A percentile compares a stretch with the other conserved stretches of the same genome.
These are phyloP conservation scores for Melanogaster broomeanus DNA, from an alignment of 768 basidiomycete genomes.

Conservation along the genomic window DNA sequence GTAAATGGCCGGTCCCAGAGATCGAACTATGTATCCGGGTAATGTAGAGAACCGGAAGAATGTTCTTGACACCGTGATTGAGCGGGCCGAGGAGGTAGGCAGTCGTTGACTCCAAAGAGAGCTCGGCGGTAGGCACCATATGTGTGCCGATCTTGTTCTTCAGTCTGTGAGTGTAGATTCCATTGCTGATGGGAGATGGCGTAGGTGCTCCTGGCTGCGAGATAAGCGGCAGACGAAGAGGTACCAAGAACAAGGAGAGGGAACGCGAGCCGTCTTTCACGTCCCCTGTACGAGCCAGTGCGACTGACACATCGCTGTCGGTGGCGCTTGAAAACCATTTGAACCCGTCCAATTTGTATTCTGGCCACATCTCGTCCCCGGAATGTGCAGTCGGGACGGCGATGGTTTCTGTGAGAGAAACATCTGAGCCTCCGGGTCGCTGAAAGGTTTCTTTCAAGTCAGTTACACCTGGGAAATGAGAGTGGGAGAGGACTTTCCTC, in stretches of 20 bases:
- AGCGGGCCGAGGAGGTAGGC: constrained; percentile 63
- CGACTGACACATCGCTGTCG: constrained; percentile 71
- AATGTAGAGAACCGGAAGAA: constrained; percentile 74
- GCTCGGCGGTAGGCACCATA: constrained; percentile 73
- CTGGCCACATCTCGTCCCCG: constrained; percentile 43
- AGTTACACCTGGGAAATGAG: background rate
- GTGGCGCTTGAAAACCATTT: constrained; percentile 89
- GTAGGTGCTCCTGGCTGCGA: constrained; percentile 39
- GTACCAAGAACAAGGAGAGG: constrained; percentile 75
- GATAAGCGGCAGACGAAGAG: constrained; percentile 55
- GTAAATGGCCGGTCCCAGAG: constrained; percentile 54
- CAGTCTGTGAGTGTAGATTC: constrained; percentile 67
- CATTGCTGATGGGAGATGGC: constrained; percentile 57
- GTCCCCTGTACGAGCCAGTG: constrained; percentile 71
- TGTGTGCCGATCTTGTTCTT: constrained; percentile 82
- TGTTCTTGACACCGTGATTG: constrained; percentile 64
- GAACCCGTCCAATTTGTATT: constrained; percentile 65
- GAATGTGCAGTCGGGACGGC: constrained; percentile 43
- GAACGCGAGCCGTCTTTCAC: constrained; percentile 56
- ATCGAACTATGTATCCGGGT: constrained; percentile 71
- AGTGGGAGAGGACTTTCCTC: constrained; percentile 42
- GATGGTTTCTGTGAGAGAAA: constrained; percentile 70
- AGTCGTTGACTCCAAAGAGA: constrained; percentile 57
- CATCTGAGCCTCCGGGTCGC: constrained; percentile 76
- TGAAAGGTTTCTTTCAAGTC: constrained; percentile 23